Evolutionary conservation across 225 moss, liverwort and hornwort genomes (phyloP), one percentile per base, ranked within the genome.

Genomic region (Rhytidiadelphus loreus): DNA sequence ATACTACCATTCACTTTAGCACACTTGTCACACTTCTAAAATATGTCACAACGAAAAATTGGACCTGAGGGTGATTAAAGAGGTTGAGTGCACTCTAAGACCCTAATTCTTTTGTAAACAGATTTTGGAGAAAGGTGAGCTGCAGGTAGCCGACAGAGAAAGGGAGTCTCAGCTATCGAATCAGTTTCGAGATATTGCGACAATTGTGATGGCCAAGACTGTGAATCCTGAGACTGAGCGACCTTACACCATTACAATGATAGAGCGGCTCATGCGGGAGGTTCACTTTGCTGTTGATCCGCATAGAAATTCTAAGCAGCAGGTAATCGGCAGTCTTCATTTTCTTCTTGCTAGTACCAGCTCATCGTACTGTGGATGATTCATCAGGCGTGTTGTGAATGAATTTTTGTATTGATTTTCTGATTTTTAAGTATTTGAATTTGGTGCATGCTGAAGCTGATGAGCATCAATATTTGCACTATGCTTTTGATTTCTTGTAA

Each of bases 131-230:
- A 99, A 95, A 89, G 99, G 99, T 37, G 99, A 99, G 88, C 91
- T 99, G 88, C 97, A 99, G 91, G 96, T 99, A 80, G 97, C 99
- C 62, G 99, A 99, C 55, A 97, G 97, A 88, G 99, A 99, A 92
- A 92, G 99, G 70, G 99, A 95, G 83, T 93, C 96, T 20, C 96
- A 99, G 90, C 85, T 99, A 39, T 95, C 99, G 22, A 99, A 95
- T 82, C 97, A 99, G 83, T 99, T 99, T 90, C 96, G 99, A 77
- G 99, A 99, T 80, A 95, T 99, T 74, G 99, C 99, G 53, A 99
- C 96, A 52, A 99, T 99, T 84, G 99, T 97, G 92, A 97, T 99
- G 99, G 97, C 96, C 83, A 99, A 99, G 87, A 99, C 99, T 84
- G 96, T 99, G 78, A 99, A 99, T 77, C 96, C 99, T 57, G 97